Conservation (phyloP, 768 basidiomycete genomes). For the Calocybe cyanea region DNA sequence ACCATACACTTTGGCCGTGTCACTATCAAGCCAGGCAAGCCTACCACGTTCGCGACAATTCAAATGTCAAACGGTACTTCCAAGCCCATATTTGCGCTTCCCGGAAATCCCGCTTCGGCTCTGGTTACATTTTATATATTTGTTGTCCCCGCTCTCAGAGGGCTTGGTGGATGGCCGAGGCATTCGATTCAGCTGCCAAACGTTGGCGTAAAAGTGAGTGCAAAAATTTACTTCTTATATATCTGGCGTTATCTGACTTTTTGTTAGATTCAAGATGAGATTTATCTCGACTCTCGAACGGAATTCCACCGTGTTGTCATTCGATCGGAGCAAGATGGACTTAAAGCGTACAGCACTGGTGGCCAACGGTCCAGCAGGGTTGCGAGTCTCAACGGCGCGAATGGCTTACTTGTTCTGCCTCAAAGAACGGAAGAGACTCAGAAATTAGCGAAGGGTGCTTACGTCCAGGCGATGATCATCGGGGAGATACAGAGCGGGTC, state of each 20-base stretch:
- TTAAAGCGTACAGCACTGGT: slow-evolving; percentile 77
- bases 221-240: neutral
- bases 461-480: slow-evolving; percentile 59
- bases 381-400: slow-evolving; percentile 76
- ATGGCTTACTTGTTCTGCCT: slow-evolving; percentile 74
- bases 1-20: slow-evolving; percentile 85
- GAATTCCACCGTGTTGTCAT: slow-evolving; percentile 84
- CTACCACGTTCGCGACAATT: slow-evolving; percentile 85
- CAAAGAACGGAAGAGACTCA: slow-evolving; percentile 28
- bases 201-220: slow-evolving; percentile 59
- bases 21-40: slow-evolving; percentile 80
- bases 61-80: slow-evolving; percentile 35
- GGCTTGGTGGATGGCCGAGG: slow-evolving; percentile 63
- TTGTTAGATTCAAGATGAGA: slow-evolving; percentile 50
- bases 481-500: slow-evolving; percentile 41
- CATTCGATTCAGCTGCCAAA: slow-evolving; percentile 54
- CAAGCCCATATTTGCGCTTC: slow-evolving; percentile 79
- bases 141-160: slow-evolving; percentile 75
- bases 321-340: slow-evolving; percentile 35
- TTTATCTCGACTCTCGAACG: slow-evolving; percentile 68
- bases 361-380: slow-evolving; percentile 84
- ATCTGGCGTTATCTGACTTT: no score
- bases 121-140: slow-evolving; percentile 84
- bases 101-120: slow-evolving; percentile 87
- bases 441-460: slow-evolving; percentile 50